phyloP scores from a whole-genome alignment of 2,329 filamentous ascomycete species.

The Fusarium haematococcum region DNA sequence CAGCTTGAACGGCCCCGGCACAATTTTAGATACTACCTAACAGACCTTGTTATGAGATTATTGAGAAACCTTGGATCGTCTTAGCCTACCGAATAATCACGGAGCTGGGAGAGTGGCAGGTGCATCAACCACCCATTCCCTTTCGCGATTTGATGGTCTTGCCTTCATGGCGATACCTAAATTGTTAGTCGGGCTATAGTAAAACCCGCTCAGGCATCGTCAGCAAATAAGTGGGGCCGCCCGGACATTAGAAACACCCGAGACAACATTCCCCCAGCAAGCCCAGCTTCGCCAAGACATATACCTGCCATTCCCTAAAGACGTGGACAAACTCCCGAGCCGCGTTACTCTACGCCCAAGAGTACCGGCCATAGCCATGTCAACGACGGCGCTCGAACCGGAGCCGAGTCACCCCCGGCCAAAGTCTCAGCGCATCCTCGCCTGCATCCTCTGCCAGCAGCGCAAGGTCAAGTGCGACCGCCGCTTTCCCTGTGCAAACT shows the following conservation, averaged over 20 bases:
- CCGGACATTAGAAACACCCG: constrained; percentile 23
- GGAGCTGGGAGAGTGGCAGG: background rate
- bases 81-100: too few relatives aligned
- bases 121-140: background rate
- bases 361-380: constrained; percentile 3
- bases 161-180: background rate
- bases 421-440: constrained; percentile 49
- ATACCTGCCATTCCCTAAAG: background rate
- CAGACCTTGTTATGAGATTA: too few relatives aligned
- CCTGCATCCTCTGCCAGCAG: constrained; percentile 72
- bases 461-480: constrained; percentile 74
- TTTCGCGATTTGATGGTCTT: background rate
- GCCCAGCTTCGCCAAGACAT: background rate
- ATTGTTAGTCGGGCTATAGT: constrained; percentile 14
- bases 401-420: background rate
- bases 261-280: background rate
- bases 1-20: background rate
- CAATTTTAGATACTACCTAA: background rate
- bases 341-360: background rate
- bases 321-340: background rate
- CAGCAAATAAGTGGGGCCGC: constrained; percentile 5
- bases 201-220: constrained; percentile 5
- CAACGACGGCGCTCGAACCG: background rate
- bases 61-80: too few relatives aligned
- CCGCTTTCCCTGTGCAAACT: constrained; percentile 67